Conservation (phyloP, 495 filamentous ascomycete genomes). For the Hypomontagnella monticulosa region DNA sequence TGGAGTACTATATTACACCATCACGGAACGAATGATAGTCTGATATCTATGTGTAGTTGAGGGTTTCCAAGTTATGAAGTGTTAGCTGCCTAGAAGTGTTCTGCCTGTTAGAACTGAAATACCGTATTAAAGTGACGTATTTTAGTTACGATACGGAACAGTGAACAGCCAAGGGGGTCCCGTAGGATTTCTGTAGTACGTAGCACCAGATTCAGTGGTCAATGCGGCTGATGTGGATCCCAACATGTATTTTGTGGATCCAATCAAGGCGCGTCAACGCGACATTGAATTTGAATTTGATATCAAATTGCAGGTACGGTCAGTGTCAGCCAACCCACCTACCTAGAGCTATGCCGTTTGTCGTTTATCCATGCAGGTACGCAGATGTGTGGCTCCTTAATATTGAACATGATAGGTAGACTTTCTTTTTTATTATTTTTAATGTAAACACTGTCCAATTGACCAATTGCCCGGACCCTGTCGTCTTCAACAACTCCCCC, state of each 20-base stretch:
- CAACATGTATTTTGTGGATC: slow-evolving; percentile 4
- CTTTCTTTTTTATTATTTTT: neutral
- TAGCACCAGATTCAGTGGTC: too few species aligned
- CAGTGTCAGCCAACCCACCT: slow-evolving; percentile 9
- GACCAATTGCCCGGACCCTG: neutral
- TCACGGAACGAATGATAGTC: too few species aligned
- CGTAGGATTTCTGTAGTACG: too few species aligned
- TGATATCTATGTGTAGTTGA: too few species aligned
- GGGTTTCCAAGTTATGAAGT: neutral
- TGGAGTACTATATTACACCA: too few species aligned
- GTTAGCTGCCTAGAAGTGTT: slow-evolving; percentile 7
- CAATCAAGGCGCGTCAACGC: slow-evolving; percentile 4
- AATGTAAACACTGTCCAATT: neutral
- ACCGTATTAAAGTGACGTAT: slow-evolving; percentile 1
- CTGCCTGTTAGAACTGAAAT: slow-evolving; percentile 17
- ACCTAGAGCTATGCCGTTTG: too few species aligned
- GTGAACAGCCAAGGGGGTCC: too few species aligned
- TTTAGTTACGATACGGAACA: slow-evolving; percentile 1
- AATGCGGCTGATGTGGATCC: slow-evolving; percentile 2
- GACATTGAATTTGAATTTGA: slow-evolving; percentile 3
- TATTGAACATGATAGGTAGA: too few species aligned
- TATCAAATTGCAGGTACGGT: too few species aligned
- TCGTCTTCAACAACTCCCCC: slow-evolving; percentile 20
- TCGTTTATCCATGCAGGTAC: neutral
- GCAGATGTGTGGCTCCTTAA: too few species aligned